Percentiles rank a stretch among this genome's conserved stretches.
Evolutionary conservation across 208 protist genomes (phyloP).

Genomic region (Crithidia bombi): DNA sequence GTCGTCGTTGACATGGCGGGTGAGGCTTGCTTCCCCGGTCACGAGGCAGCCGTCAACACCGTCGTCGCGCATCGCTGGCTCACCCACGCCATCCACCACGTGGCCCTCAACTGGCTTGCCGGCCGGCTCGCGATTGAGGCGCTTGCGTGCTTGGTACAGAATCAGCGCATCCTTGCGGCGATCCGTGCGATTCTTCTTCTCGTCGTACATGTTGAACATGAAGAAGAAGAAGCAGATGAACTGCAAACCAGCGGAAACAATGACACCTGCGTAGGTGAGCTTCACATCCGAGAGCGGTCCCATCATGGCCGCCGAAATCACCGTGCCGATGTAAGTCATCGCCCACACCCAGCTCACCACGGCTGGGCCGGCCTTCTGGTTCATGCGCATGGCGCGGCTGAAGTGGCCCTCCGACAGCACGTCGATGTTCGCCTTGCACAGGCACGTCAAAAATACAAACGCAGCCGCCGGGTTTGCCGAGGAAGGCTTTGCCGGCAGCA

Average conservation of each 20-base stretch:
- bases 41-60: neutral
- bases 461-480: slow-evolving; percentile 34
- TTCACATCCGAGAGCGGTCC: slow-evolving; percentile 50
- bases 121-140: slow-evolving; percentile 10
- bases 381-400: slow-evolving; percentile 47
- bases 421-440: slow-evolving; percentile 49
- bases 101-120: slow-evolving; percentile 2
- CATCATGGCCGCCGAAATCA: slow-evolving; percentile 42
- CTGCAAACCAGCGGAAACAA: slow-evolving; percentile 36
- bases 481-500: slow-evolving; percentile 37
- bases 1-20: neutral
- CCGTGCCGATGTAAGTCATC: slow-evolving; percentile 37
- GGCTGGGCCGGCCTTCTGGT: slow-evolving; percentile 35
- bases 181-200: slow-evolving; percentile 45
- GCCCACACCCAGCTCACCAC: slow-evolving; percentile 59
- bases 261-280: slow-evolving; percentile 31
- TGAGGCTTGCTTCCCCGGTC: neutral
- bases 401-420: slow-evolving; percentile 67
- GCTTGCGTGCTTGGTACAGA: slow-evolving; percentile 8
- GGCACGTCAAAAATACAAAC: slow-evolving; percentile 46
- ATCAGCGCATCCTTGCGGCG: slow-evolving; percentile 34
- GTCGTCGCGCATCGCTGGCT: neutral
- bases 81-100: neutral
- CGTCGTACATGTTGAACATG: slow-evolving; percentile 54
- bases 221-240: slow-evolving; percentile 45